phyloP scores from a whole-genome alignment of 83 land plant genomes.

The Diphasiastrum complanatum region DNA sequence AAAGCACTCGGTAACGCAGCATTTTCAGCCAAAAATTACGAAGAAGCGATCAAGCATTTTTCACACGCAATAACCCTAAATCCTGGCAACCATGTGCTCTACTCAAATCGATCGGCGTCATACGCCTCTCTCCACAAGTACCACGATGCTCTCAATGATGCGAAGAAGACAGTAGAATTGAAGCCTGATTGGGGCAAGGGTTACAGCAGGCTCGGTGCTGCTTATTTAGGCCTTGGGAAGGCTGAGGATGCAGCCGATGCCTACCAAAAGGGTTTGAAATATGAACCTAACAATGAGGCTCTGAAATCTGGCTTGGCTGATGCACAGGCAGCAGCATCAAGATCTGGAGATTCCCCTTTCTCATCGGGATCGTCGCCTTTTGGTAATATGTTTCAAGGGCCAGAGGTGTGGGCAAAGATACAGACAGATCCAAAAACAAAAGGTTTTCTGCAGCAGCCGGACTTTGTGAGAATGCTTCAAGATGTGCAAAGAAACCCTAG shows the following conservation, averaged over 20 bases:
- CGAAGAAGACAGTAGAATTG: slow-evolving; percentile 12
- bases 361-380: slow-evolving; percentile 51
- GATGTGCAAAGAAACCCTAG: slow-evolving; percentile 82
- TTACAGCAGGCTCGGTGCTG: slow-evolving; percentile 11
- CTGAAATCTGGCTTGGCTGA: too few relatives aligned
- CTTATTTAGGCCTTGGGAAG: slow-evolving; percentile 2
- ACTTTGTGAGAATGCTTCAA: slow-evolving; percentile 69
- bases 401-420: slow-evolving; percentile 89
- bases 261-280: slow-evolving; percentile 5
- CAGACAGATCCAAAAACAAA: slow-evolving; percentile 77
- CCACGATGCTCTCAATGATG: slow-evolving; percentile 8
- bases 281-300: too few relatives aligned
- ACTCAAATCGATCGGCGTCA: slow-evolving; percentile 8
- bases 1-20: slow-evolving; percentile 5
- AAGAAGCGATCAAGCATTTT: slow-evolving; percentile 9
- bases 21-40: neutral
- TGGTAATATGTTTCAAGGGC: slow-evolving; percentile 67
- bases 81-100: slow-evolving; percentile 6
- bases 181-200: slow-evolving; percentile 16
- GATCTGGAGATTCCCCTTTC: too few relatives aligned
- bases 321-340: too few relatives aligned
- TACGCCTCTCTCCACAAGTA: slow-evolving; percentile 17
- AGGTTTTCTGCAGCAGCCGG: slow-evolving; percentile 71
- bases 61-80: slow-evolving; percentile 2
- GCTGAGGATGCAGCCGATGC: slow-evolving; percentile 1